Evolutionary conservation across 2,329 filamentous ascomycete species (phyloP).

Genomic region (Pseudocercospora ulei): DNA sequence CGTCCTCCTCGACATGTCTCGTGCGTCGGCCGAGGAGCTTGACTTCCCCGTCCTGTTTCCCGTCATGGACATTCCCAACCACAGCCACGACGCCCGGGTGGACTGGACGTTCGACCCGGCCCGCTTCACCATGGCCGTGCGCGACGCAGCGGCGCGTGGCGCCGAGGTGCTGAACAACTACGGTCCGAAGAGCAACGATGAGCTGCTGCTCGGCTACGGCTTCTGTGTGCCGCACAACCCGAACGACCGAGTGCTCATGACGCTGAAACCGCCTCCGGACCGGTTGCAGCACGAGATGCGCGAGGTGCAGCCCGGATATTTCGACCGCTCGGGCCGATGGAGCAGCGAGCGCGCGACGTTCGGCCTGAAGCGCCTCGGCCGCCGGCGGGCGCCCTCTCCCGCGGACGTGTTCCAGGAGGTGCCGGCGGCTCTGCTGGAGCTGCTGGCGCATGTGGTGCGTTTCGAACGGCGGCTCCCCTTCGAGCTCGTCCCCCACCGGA

Average conservation of each 20-base stretch:
- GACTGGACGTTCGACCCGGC: slow-evolving; percentile 40
- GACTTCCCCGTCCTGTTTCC: slow-evolving; percentile 43
- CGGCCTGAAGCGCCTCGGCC: slow-evolving; percentile 28
- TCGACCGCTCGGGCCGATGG: slow-evolving; percentile 30
- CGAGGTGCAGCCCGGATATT: slow-evolving; percentile 32
- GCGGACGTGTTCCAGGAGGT: slow-evolving; percentile 26
- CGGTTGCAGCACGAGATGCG: slow-evolving; percentile 31
- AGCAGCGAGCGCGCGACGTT: slow-evolving; percentile 34
- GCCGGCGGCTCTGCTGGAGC: slow-evolving; percentile 32
- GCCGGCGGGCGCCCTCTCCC: slow-evolving; percentile 4
- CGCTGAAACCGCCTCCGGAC: slow-evolving; percentile 36
- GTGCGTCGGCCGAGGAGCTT: slow-evolving; percentile 30
- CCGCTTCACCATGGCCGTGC: slow-evolving; percentile 36
- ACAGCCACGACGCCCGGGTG: slow-evolving; percentile 40
- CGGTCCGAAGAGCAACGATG: slow-evolving; percentile 46
- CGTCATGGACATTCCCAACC: slow-evolving; percentile 44
- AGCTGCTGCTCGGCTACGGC: slow-evolving; percentile 46
- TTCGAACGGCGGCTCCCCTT: slow-evolving; percentile 32
- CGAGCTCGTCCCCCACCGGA: slow-evolving; percentile 26
- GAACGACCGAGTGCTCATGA: slow-evolving; percentile 40
- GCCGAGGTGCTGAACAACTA: slow-evolving; percentile 47
- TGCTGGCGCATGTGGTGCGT: slow-evolving; percentile 33
- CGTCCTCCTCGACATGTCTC: slow-evolving; percentile 32
- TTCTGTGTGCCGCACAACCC: slow-evolving; percentile 44
- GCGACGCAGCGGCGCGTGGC: slow-evolving; percentile 32